A percentile compares a stretch with the other conserved stretches of the same genome.
Evolutionary conservation across 495 filamentous ascomycete species (phyloP).

Genomic region (Thozetella sp.): DNA sequence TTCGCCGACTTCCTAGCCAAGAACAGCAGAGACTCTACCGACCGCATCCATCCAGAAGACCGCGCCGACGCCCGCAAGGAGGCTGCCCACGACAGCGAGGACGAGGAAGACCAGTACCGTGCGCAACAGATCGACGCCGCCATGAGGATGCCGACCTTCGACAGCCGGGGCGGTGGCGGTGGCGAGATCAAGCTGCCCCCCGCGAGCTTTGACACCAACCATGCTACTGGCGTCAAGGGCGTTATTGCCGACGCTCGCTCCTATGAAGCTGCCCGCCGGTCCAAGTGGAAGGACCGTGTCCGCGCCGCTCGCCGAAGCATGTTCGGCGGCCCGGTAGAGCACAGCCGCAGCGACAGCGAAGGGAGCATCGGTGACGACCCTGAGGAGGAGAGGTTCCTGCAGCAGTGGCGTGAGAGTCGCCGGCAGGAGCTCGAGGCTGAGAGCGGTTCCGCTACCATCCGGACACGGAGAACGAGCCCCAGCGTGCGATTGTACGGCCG

Average conservation of each 20-base stretch:
- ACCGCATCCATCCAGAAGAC: slow-evolving; percentile 54
- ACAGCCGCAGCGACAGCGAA: slow-evolving; percentile 59
- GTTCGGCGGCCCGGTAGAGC: slow-evolving; percentile 31
- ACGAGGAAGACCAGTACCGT: slow-evolving; percentile 59
- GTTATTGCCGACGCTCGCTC: slow-evolving; percentile 95
- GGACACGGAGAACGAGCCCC: slow-evolving; percentile 65
- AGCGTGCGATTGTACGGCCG: slow-evolving; percentile 76
- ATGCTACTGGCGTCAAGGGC: slow-evolving; percentile 89
- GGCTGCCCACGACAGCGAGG: slow-evolving; percentile 44
- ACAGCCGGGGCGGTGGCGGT: slow-evolving; percentile 43
- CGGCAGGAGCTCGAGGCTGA: slow-evolving; percentile 72
- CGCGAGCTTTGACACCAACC: slow-evolving; percentile 70
- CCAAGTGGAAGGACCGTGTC: slow-evolving; percentile 54
- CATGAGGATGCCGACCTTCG: slow-evolving; percentile 57
- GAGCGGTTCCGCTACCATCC: slow-evolving; percentile 35
- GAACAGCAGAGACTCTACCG: slow-evolving; percentile 43
- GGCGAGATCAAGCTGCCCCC: slow-evolving; percentile 58
- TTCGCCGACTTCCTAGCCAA: slow-evolving; percentile 73
- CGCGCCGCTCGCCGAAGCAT: slow-evolving; percentile 44
- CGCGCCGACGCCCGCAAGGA: slow-evolving; percentile 52
- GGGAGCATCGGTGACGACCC: slow-evolving; percentile 43
- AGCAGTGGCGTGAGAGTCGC: slow-evolving; percentile 78
- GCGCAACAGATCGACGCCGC: slow-evolving; percentile 60
- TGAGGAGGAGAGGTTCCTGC: slow-evolving; percentile 82
- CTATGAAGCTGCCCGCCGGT: slow-evolving; percentile 80